Evolutionary conservation across 768 basidiomycete species (phyloP), one percentile per base, ranked within the genome.

Genomic region (Phlebiopsis flavidoalba): DNA sequence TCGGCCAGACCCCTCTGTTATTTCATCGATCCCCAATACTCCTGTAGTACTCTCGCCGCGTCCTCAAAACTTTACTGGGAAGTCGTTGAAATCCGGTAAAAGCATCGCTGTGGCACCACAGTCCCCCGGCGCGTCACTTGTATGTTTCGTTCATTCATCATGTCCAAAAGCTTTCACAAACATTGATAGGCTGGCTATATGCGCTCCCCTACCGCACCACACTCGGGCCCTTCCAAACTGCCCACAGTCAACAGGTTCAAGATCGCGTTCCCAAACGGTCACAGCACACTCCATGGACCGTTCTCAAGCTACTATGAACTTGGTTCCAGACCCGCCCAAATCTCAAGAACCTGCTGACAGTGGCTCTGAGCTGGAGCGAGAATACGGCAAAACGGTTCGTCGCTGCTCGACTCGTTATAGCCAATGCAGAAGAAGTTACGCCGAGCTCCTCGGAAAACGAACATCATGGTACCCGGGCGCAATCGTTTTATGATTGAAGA

Each of bases 371-470:
- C 63, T 65, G 1, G 69, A 67, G 33, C 60, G 65, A 0, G 55
- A 61, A n/a, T 64, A 66, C 33, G 57, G 59, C 5, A 55, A n/a
- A 51, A 10, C 43, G 45, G 15, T 49, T 59, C 2, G 59, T 61
- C 5, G 53, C 60, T 3, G 66, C 67, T 2, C 46, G 63, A 22
- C 64, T 72, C 0, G 63, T 70, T 2, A 66, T 70, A 6, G 57
- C 69, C 1, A 70, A 72, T 51, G 69, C 66, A 26, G 63, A 58
- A 3, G 65, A 58, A 3, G 65, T 68, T 26, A 54, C 66, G 2
- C 67, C 67, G 8, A 70, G 68, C 53, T 68, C 69, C 0, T 67
- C 67, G 0, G 69, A 68, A 22, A 67, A 63, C 45, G 64, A 63
- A 8, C 60, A 15, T 37, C 24, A 47, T 6, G 49, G 53, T 11